Evolutionary conservation across 805 yeast genomes (phyloP).

Genomic region (Saccharomycopsis babjevae): DNA sequence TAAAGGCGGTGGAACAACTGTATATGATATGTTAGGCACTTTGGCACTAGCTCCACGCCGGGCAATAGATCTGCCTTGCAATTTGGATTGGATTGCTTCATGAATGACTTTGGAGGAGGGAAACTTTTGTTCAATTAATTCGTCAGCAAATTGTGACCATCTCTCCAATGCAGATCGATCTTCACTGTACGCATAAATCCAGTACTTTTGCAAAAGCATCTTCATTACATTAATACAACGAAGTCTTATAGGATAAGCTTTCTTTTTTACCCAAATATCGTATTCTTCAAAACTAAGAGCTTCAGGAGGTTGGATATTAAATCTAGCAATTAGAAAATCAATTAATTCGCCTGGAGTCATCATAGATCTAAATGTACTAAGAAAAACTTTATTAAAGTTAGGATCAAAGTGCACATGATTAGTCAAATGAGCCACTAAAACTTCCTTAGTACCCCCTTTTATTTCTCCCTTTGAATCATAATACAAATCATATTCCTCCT

Average conservation of each 20-base stretch:
- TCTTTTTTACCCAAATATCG: constrained; percentile 62
- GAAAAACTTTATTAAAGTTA: constrained; percentile 55
- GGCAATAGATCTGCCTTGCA: constrained; percentile 14
- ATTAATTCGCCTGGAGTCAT: constrained; percentile 56
- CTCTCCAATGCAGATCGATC: constrained; percentile 32
- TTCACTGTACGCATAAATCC: constrained; percentile 49
- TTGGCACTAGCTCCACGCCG: constrained; percentile 14
- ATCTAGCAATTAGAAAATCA: constrained; percentile 50
- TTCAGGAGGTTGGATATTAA: constrained; percentile 71
- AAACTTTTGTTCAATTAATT: constrained; percentile 31
- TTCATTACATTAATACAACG: constrained; percentile 61
- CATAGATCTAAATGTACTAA: constrained; percentile 69
- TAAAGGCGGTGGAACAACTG: constrained; percentile 9
- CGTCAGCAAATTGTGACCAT: constrained; percentile 32
- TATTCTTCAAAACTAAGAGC: constrained; percentile 79
- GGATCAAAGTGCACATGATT: constrained; percentile 58
- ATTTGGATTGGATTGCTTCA: constrained; percentile 29
- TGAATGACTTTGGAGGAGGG: constrained; percentile 34
- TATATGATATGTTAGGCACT: constrained; percentile 3
- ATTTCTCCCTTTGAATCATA: constrained; percentile 62
- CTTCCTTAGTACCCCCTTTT: constrained; percentile 76
- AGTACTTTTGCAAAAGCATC: constrained; percentile 54
- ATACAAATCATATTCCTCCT: constrained; percentile 46
- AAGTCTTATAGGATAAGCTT: constrained; percentile 54
- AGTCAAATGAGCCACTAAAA: constrained; percentile 71